phyloP scores from a whole-genome alignment of 768 basidiomycete genomes.

The Inosperma sp. region DNA sequence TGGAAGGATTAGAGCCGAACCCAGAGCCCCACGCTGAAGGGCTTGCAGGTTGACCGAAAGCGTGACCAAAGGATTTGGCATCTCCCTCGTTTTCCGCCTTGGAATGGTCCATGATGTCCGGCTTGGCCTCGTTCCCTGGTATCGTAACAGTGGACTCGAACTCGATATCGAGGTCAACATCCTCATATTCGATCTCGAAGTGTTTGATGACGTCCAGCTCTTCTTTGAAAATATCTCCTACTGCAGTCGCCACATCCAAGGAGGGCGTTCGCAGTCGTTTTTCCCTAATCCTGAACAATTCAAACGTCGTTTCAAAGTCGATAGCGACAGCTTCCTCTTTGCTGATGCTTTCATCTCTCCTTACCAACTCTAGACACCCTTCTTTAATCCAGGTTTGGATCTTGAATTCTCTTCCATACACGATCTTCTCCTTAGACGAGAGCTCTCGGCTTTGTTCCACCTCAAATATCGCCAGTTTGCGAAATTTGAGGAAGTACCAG shows the following conservation, averaged over 20 bases:
- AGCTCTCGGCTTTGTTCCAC: slow-evolving; percentile 18
- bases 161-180: background rate
- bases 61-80: no score
- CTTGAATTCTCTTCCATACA: slow-evolving; percentile 30
- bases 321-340: slow-evolving; percentile 25
- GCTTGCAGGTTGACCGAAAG: no score
- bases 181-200: slow-evolving; percentile 7
- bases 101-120: no score
- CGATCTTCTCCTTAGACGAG: slow-evolving; percentile 27
- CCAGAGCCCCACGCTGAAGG: no score
- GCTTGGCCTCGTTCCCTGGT: background rate
- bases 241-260: background rate
- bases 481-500: slow-evolving; percentile 33
- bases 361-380: slow-evolving; percentile 24
- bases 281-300: slow-evolving; percentile 20
- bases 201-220: slow-evolving; percentile 5
- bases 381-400: slow-evolving; percentile 32
- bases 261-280: background rate
- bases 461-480: slow-evolving; percentile 25
- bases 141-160: background rate
- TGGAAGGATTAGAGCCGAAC: no score
- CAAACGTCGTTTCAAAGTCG: slow-evolving; percentile 21
- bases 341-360: slow-evolving; percentile 20
- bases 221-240: background rate
- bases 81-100: no score